phyloP scores from a whole-genome alignment of 1,284 basidiomycete genomes.

The Trichosporon sp. region DNA sequence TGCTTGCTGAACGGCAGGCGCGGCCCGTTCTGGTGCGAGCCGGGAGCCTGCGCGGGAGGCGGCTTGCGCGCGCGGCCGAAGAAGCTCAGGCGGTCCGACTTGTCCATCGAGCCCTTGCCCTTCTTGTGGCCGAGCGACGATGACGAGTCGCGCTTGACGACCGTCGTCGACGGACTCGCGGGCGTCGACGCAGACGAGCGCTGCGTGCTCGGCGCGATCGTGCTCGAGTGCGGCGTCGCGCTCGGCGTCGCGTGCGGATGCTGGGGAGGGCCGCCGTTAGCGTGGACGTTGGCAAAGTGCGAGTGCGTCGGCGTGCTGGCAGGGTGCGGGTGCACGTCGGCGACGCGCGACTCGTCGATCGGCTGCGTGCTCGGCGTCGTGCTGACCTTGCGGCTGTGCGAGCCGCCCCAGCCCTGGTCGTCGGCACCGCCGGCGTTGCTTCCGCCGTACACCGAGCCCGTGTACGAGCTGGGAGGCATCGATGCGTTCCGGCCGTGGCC shows the following conservation, averaged over 20 bases:
- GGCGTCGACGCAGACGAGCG: conserved; percentile 12
- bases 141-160: conserved; percentile 42
- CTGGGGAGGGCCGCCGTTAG: background rate
- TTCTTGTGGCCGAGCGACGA: conserved; percentile 46
- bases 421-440: background rate
- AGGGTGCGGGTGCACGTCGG: background rate
- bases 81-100: conserved; percentile 55
- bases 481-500: background rate
- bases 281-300: conserved; percentile 1
- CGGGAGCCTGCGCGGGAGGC: conserved; percentile 53
- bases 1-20: conserved; percentile 24
- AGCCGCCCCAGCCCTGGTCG: conserved; percentile 25
- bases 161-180: conserved; percentile 8
- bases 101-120: conserved; percentile 47
- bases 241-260: background rate
- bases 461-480: conserved; percentile 8
- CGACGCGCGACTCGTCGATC: conserved; percentile 20
- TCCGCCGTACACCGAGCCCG: background rate
- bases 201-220: background rate
- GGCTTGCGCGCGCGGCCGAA: conserved; percentile 76
- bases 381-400: conserved; percentile 39
- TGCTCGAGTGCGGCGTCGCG: background rate
- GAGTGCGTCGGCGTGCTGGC: background rate
- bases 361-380: conserved; percentile 24
- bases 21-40: conserved; percentile 21